phyloP scores from a whole-genome alignment of 2,329 filamentous ascomycete genomes.

The Monosporascus sp. region DNA sequence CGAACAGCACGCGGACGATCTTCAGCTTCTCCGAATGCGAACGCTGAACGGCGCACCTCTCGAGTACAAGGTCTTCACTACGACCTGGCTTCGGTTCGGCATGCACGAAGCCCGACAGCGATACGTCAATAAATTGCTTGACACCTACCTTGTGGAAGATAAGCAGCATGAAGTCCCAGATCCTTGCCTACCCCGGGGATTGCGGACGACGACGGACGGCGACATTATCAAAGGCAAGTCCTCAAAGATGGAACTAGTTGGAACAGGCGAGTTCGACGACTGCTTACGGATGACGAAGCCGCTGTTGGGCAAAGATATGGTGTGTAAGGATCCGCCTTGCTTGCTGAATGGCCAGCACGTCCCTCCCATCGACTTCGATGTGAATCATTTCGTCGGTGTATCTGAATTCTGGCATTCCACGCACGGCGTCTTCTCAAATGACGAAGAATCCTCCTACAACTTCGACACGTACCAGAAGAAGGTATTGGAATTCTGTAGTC shows the following conservation, averaged over 20 bases:
- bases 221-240: constrained; percentile 38
- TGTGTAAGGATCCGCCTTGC: constrained; percentile 79
- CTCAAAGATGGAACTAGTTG: constrained; percentile 56
- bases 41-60: constrained; percentile 70
- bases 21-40: constrained; percentile 80
- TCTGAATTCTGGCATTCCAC: constrained; percentile 99
- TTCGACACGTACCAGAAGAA: constrained; percentile 82
- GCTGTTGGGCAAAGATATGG: constrained; percentile 80
- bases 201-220: constrained; percentile 71
- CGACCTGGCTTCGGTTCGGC: constrained; percentile 96
- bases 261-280: constrained; percentile 82
- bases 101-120: constrained; percentile 85
- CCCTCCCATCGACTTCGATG: constrained; percentile 90
- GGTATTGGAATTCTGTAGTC: constrained; percentile 79
- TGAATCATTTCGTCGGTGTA: constrained; percentile 96
- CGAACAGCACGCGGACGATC: constrained; percentile 79
- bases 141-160: constrained; percentile 52
- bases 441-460: constrained; percentile 75
- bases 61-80: constrained; percentile 89
- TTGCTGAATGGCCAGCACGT: constrained; percentile 87
- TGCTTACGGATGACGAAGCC: constrained; percentile 80
- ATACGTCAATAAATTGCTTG: constrained; percentile 73
- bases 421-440: constrained; percentile 83
- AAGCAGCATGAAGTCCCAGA: constrained; percentile 70
- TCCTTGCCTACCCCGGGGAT: constrained; percentile 78